A percentile compares a stretch with the other conserved stretches of the same genome.
Conservation (phyloP, 2,329 filamentous ascomycete species). For the Hypocreales sp. region DNA sequence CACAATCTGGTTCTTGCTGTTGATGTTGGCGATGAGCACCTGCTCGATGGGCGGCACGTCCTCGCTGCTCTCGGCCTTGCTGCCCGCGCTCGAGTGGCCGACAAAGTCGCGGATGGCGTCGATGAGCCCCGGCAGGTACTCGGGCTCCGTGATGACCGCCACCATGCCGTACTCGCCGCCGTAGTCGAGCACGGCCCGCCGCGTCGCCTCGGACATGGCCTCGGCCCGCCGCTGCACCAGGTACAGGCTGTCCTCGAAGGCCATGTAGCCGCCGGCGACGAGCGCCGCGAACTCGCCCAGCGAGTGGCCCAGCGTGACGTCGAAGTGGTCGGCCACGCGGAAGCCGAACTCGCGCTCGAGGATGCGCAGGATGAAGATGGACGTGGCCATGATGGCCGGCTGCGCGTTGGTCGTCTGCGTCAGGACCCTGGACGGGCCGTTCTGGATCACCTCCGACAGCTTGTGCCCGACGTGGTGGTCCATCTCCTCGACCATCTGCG, state of each 20-base stretch:
- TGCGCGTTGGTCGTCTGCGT: slow-evolving; percentile 80
- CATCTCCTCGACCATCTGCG: slow-evolving; percentile 70
- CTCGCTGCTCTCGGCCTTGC: slow-evolving; percentile 51
- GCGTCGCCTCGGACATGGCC: slow-evolving; percentile 67
- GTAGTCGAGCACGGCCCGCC: slow-evolving; percentile 45
- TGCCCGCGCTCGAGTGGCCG: slow-evolving; percentile 47
- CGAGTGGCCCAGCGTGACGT: slow-evolving; percentile 79
- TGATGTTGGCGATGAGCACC: slow-evolving; percentile 85
- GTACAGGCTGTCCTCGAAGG: slow-evolving; percentile 61
- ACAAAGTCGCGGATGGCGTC: slow-evolving; percentile 67
- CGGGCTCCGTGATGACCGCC: slow-evolving; percentile 74
- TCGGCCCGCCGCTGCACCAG: slow-evolving; percentile 67
- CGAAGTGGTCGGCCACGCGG: slow-evolving; percentile 50
- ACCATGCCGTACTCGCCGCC: slow-evolving; percentile 90
- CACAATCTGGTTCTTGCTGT: slow-evolving; percentile 92
- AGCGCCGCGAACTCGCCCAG: slow-evolving; percentile 87
- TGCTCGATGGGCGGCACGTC: slow-evolving; percentile 66
- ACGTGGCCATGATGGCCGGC: slow-evolving; percentile 91
- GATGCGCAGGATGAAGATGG: slow-evolving; percentile 74
- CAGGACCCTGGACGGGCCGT: slow-evolving; percentile 62
- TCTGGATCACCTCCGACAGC: slow-evolving; percentile 62
- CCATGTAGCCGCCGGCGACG: slow-evolving; percentile 67
- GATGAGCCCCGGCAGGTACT: slow-evolving; percentile 55
- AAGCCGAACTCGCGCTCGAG: slow-evolving; percentile 79
- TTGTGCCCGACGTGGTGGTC: slow-evolving; percentile 61